A percentile compares a stretch with the other conserved stretches of the same genome.
phyloP scores from a whole-genome alignment of 2,329 filamentous ascomycete genomes.

The Cytospora leucostoma region DNA sequence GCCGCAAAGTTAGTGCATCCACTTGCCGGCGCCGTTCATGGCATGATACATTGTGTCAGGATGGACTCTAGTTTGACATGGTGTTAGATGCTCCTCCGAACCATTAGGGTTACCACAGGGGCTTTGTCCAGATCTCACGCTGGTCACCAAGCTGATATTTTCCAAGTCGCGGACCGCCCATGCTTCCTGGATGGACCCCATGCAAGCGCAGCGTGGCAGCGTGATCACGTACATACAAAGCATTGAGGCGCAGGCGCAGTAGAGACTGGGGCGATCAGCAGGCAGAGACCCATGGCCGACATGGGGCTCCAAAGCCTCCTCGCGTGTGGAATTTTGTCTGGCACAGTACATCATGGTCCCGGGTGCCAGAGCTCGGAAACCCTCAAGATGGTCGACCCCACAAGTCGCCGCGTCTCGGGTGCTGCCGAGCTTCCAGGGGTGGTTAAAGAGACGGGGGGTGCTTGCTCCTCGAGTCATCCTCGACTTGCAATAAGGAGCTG shows the following conservation, averaged over 20 bases:
- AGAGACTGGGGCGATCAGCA: conserved; percentile 39
- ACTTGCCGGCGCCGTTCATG: conserved; percentile 33
- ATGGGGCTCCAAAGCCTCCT: conserved; percentile 44
- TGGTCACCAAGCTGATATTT: conserved; percentile 29
- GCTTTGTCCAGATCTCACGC: conserved; percentile 31
- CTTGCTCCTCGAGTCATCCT: background rate
- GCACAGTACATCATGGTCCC: background rate
- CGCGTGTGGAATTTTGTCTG: conserved; percentile 13
- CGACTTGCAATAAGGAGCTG: background rate
- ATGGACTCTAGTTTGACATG: conserved; percentile 41
- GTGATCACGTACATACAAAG: conserved; percentile 25
- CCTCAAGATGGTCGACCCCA: background rate
- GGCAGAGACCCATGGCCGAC: conserved; percentile 46
- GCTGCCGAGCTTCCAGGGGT: background rate
- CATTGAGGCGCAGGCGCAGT: conserved; percentile 35
- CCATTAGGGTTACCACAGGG: conserved; percentile 42
- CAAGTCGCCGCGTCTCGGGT: conserved; percentile 1
- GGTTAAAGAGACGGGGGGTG: background rate
- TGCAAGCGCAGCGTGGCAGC: conserved; percentile 17
- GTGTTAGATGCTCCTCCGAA: conserved; percentile 46
- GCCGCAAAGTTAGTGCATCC: conserved; percentile 27
- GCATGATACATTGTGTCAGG: conserved; percentile 37
- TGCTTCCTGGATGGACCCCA: conserved; percentile 16
- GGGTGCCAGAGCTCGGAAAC: background rate
- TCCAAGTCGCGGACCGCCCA: conserved; percentile 9